These are phyloP conservation scores for Kwoniella sp. DNA, from an alignment of 768 basidiomycete species.

Conservation along the genomic window DNA sequence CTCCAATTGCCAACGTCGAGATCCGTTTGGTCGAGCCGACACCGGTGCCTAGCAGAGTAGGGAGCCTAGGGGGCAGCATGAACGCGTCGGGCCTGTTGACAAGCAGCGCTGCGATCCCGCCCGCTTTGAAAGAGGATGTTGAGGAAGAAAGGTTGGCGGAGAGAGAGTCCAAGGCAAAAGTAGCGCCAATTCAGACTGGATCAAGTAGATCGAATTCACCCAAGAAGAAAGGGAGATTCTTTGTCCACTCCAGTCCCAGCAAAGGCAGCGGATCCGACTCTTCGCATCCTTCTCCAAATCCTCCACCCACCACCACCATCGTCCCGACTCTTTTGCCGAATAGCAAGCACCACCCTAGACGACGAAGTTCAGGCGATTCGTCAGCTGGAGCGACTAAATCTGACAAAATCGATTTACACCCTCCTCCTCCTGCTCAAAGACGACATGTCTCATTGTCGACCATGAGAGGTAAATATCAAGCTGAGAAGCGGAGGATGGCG, in stretches of 20 bases:
- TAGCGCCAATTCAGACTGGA: slow-evolving; percentile 10
- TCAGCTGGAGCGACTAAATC: slow-evolving; percentile 17
- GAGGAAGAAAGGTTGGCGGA: slow-evolving; percentile 26
- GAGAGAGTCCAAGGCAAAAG: slow-evolving; percentile 7
- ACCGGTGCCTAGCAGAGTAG: slow-evolving; percentile 52
- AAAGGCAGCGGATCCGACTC: slow-evolving; percentile 47
- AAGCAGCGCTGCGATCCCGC: slow-evolving; percentile 20
- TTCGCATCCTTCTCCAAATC: slow-evolving; percentile 25
- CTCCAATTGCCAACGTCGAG: slow-evolving; percentile 44
- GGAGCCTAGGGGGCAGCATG: slow-evolving; percentile 50
- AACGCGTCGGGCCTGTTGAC: slow-evolving; percentile 27
- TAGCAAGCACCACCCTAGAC: slow-evolving; percentile 9
- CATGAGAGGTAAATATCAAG: slow-evolving; percentile 49
- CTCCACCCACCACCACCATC: slow-evolving; percentile 3
- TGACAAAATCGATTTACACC: slow-evolving; percentile 6
- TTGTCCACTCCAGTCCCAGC: slow-evolving; percentile 47
- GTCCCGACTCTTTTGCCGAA: not conserved
- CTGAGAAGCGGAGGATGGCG: slow-evolving; percentile 51
- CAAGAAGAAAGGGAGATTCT: slow-evolving; percentile 52
- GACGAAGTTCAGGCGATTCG: slow-evolving; percentile 36
- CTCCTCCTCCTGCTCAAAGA: slow-evolving; percentile 12
- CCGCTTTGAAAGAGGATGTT: slow-evolving; percentile 34
- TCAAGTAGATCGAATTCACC: slow-evolving; percentile 23
- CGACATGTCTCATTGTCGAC: slow-evolving; percentile 52
- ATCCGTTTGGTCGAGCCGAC: slow-evolving; percentile 55